phyloP scores from a whole-genome alignment of 805 yeast genomes.

The Saturnispora halmiae region DNA sequence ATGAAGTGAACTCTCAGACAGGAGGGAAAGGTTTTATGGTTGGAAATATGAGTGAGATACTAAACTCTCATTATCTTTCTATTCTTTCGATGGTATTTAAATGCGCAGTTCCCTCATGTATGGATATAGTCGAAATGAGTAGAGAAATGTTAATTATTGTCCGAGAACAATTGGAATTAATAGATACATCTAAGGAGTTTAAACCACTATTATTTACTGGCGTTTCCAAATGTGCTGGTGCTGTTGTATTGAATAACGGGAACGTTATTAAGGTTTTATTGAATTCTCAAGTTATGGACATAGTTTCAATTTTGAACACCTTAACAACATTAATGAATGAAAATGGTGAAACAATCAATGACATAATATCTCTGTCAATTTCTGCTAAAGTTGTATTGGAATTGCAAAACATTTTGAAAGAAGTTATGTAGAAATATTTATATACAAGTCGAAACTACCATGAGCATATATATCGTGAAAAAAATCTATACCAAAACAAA shows the following conservation, averaged over 20 bases:
- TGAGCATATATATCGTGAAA: neutral
- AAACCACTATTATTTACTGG: slow-evolving; percentile 11
- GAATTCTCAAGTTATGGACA: slow-evolving; percentile 1
- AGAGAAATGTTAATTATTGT: slow-evolving; percentile 37
- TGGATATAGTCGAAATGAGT: slow-evolving; percentile 47
- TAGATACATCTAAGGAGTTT: slow-evolving; percentile 7
- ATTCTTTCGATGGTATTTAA: slow-evolving; percentile 50
- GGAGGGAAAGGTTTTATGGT: slow-evolving; percentile 32
- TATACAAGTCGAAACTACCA: no score
- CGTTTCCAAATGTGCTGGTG: slow-evolving; percentile 8
- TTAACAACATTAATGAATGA: slow-evolving; percentile 6
- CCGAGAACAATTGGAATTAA: slow-evolving; percentile 9
- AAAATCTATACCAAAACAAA: slow-evolving; percentile 1
- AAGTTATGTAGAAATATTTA: neutral
- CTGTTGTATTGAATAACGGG: slow-evolving; percentile 9
- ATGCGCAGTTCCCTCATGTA: slow-evolving; percentile 47
- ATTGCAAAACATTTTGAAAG: slow-evolving; percentile 1
- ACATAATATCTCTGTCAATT: neutral
- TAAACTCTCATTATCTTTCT: slow-evolving; percentile 50
- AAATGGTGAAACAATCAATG: slow-evolving; percentile 1
- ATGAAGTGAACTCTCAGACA: slow-evolving; percentile 29
- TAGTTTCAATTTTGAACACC: slow-evolving; percentile 2
- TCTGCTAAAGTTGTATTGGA: slow-evolving; percentile 1
- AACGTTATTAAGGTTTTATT: slow-evolving; percentile 5
- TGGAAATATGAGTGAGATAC: slow-evolving; percentile 46